phyloP scores from a whole-genome alignment of 192 early-diverging fungal genomes.

The Backusella psychrophila region DNA sequence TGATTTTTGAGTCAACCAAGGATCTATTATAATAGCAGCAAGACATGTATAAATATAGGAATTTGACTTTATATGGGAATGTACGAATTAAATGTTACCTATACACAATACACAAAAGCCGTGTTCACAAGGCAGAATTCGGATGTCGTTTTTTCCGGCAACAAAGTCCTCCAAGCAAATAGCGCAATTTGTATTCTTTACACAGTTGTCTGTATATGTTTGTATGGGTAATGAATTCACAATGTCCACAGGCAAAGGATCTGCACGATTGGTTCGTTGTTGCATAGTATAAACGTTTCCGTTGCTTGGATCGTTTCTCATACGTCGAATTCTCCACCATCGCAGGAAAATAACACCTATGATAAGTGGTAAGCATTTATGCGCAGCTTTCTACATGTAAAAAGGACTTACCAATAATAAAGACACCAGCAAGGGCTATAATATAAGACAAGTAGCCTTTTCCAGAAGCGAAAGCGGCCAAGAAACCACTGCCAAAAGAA shows the following conservation, averaged over 20 bases:
- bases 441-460: slow-evolving; percentile 28
- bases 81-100: slow-evolving; percentile 16
- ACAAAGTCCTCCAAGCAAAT: slow-evolving; percentile 40
- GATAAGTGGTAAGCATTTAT: not conserved
- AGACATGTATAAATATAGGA: not conserved
- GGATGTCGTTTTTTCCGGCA: slow-evolving; percentile 16
- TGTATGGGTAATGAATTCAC: slow-evolving; percentile 26
- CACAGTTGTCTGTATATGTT: slow-evolving; percentile 9
- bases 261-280: not conserved
- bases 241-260: slow-evolving; percentile 31
- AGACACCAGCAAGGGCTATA: slow-evolving; percentile 23
- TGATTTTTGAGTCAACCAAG: slow-evolving; percentile 36
- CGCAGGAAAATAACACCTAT: slow-evolving; percentile 27
- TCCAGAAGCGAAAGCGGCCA: not conserved
- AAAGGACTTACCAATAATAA: slow-evolving; percentile 22
- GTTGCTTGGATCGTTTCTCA: not conserved
- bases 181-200: slow-evolving; percentile 36
- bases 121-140: slow-evolving; percentile 37
- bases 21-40: slow-evolving; percentile 16
- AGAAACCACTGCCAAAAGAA: not conserved
- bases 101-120: slow-evolving; percentile 40
- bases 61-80: not conserved
- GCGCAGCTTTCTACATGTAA: not conserved
- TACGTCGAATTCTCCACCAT: slow-evolving; percentile 31
- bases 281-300: not conserved